A percentile compares a stretch with the other conserved stretches of the same genome.
Evolutionary conservation across 1,139 yeast genomes (phyloP).

Genomic region (Blastobotrys persicus): DNA sequence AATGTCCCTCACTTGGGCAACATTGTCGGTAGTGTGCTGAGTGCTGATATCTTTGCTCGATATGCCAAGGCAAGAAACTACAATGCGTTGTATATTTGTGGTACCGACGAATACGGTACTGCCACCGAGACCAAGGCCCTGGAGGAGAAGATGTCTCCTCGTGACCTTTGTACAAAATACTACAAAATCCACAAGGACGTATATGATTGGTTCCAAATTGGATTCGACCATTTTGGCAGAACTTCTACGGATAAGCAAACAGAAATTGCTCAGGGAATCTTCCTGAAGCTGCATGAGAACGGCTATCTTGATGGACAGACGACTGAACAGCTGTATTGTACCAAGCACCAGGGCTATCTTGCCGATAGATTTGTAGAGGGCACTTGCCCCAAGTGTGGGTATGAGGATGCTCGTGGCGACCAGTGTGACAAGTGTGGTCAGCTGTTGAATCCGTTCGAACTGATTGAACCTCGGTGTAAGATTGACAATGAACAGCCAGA

Average conservation of each 20-base stretch:
- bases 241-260: slow-evolving; percentile 92
- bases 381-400: slow-evolving; percentile 90
- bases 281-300: slow-evolving; percentile 67
- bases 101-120: slow-evolving; percentile 99
- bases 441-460: slow-evolving; percentile 85
- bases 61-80: slow-evolving; percentile 86
- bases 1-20: slow-evolving; percentile 98
- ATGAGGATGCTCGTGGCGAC: slow-evolving; percentile 98
- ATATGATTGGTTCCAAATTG: slow-evolving; percentile 95
- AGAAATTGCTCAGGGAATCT: slow-evolving; percentile 92
- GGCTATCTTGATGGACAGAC: slow-evolving; percentile 82
- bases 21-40: slow-evolving; percentile 88
- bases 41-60: slow-evolving; percentile 93
- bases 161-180: slow-evolving; percentile 86
- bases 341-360: slow-evolving; percentile 80
- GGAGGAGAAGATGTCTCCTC: slow-evolving; percentile 87
- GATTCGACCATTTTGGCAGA: slow-evolving; percentile 92
- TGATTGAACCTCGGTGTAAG: slow-evolving; percentile 93
- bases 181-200: slow-evolving; percentile 82
- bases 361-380: slow-evolving; percentile 99
- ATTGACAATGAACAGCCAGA: slow-evolving; percentile 80
- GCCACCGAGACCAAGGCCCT: slow-evolving; percentile 98
- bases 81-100: slow-evolving; percentile 84
- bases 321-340: slow-evolving; percentile 88
- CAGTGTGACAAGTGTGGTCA: slow-evolving; percentile 97